A percentile compares a stretch with the other conserved stretches of the same genome.
These are phyloP conservation scores for Triangularia setosa DNA, from an alignment of 2,329 filamentous ascomycete genomes.

Conservation along the genomic window DNA sequence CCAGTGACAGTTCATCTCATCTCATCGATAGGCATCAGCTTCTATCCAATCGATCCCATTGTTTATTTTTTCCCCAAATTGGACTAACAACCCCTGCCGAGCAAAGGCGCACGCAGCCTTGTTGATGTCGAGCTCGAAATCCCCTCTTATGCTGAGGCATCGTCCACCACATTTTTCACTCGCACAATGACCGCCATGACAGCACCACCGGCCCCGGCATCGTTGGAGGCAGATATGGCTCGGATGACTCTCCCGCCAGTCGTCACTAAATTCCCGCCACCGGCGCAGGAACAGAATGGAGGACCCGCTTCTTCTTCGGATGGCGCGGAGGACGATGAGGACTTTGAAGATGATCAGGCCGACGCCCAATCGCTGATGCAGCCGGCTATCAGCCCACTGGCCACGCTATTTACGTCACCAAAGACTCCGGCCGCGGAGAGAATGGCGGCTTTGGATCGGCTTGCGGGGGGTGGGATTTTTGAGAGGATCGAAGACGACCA, in stretches of 20 bases:
- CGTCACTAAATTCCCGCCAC: not conserved
- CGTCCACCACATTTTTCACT: not conserved
- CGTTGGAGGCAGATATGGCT: not conserved
- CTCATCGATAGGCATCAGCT: not conserved
- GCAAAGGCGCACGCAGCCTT: constrained; percentile 1
- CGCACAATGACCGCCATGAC: not conserved
- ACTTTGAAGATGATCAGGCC: constrained; percentile 46
- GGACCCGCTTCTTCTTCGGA: constrained; percentile 15
- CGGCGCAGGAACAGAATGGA: constrained; percentile 12
- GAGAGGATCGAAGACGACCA: constrained; percentile 15
- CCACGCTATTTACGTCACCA: constrained; percentile 52
- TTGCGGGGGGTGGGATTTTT: constrained; percentile 34
- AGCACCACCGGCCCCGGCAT: not conserved
- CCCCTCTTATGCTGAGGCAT: constrained; percentile 1
- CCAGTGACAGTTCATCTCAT: not conserved
- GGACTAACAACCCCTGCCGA: constrained; percentile 2
- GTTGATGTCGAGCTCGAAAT: constrained; percentile 4
- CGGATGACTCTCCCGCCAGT: not conserved
- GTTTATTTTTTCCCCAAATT: not conserved
- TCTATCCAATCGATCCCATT: not conserved
- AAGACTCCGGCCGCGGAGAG: constrained; percentile 57
- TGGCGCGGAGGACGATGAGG: constrained; percentile 32
- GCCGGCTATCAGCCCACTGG: constrained; percentile 53
- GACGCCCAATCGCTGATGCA: constrained; percentile 58
- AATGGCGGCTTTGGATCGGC: constrained; percentile 49